Percentiles rank a stretch among this genome's conserved stretches.
Conservation (phyloP, 83 land plant species). For the Thuja plicata region DNA sequence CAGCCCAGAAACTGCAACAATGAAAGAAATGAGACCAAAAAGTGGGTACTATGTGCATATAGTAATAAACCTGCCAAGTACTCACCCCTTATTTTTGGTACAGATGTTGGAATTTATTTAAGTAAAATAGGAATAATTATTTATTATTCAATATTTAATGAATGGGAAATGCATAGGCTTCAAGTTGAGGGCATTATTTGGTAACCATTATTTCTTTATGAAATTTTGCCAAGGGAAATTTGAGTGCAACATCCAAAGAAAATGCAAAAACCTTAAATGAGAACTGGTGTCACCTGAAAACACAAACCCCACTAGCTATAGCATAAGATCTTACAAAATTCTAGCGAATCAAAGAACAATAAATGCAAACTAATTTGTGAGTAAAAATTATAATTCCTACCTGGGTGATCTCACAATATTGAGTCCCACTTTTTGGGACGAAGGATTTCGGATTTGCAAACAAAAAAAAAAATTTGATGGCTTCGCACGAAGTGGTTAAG, state of each 20-base stretch:
- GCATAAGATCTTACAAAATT: neutral
- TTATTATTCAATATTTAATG: neutral
- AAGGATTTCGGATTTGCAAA: too few species aligned
- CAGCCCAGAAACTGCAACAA: slow-evolving; percentile 6
- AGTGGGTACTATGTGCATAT: neutral
- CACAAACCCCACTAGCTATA: too few species aligned
- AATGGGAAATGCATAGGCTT: neutral
- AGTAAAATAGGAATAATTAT: neutral
- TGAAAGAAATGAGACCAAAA: neutral
- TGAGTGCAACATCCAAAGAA: too few species aligned
- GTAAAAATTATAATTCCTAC: neutral
- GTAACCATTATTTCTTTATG: neutral
- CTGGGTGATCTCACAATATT: too few species aligned
- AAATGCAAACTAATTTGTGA: neutral
- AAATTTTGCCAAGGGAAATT: neutral
- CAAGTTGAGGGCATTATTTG: neutral
- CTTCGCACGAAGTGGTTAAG: too few species aligned
- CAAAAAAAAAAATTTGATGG: too few species aligned
- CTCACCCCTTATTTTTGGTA: neutral
- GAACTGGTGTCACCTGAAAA: neutral
- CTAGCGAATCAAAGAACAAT: too few species aligned
- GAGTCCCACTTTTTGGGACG: too few species aligned
- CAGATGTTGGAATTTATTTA: neutral
- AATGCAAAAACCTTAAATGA: neutral
- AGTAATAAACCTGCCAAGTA: neutral